Evolutionary conservation across 768 basidiomycete genomes (phyloP), one percentile per base, ranked within the genome.

Genomic region (Termitomyces sp.): DNA sequence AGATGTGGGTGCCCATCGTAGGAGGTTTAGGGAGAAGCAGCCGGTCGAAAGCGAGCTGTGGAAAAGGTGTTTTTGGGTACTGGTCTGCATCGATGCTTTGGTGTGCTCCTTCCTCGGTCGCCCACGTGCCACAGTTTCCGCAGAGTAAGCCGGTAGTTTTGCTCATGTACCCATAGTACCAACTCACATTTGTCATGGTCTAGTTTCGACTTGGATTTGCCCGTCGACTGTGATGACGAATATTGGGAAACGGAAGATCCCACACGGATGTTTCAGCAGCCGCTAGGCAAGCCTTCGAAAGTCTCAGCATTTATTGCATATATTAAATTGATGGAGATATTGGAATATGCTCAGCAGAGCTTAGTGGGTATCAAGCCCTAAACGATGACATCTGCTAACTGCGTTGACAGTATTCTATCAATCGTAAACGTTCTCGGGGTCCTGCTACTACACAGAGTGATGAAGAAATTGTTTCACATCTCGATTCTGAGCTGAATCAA

Each of bases 401-500:
- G 19, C n/a, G 21, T 14, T 26, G 19, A 12, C 23, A 65, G 64
- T 63, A 63, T 23, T 55, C 58, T 9, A 56, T 60, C 44, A 61
- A 65, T 28, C 56, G 59, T 50, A 41, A 49, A 14, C 50, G 56
- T 38, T 55, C 40, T 40, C 44, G 52, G 37, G 51, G 47, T 19
- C 45, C 45, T 37, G 50, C 30, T 41, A 40, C 42, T 15, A 28
- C 35, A 19, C 55, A 49, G 21, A 59, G 47, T 35, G 57, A 86
- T 53, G 78, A 85, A 54, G 77, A 81, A 38, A 77, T 84, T 35
- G 83, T 92, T 6, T 78, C 82, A 2, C 85, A 89, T 56, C 75
- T 92, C 12, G 90, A 92, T 70, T 84, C 86, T 3, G 81, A 82
- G 5, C 70, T 92, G 60, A 90, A 91, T 60, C 77, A 81, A 23